These are phyloP conservation scores for Arabidopsis suecica DNA, from an alignment of 345 rosid species.

Conservation along the genomic window DNA sequence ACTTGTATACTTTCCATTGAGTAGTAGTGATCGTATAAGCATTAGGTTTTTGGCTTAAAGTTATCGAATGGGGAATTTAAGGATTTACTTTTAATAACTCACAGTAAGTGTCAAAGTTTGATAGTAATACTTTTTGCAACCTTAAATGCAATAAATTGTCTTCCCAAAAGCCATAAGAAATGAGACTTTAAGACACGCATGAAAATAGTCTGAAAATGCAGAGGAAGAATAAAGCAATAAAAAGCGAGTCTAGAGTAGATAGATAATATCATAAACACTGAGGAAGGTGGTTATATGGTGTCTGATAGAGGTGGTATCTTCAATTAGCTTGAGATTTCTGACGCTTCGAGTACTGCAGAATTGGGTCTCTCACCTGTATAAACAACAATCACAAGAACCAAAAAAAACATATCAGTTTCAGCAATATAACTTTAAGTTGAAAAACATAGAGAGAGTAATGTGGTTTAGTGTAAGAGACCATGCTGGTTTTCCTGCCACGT, in stretches of 20 bases:
- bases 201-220: neutral
- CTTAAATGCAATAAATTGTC: neutral
- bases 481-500: slow-evolving; percentile 83
- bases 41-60: neutral
- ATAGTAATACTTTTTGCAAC: neutral
- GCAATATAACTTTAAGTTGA: neutral
- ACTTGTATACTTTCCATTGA: slow-evolving; percentile 49
- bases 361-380: slow-evolving; percentile 91
- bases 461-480: slow-evolving; percentile 49
- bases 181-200: neutral
- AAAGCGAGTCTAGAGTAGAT: neutral
- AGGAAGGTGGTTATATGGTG: slow-evolving; percentile 20
- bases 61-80: neutral
- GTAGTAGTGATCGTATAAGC: neutral
- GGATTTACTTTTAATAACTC: neutral
- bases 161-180: slow-evolving; percentile 3
- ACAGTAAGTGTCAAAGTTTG: neutral
- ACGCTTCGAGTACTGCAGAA: slow-evolving; percentile 75
- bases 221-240: neutral
- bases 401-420: slow-evolving; percentile 8
- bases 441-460: neutral
- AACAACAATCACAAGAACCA: slow-evolving; percentile 1
- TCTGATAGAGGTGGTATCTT: slow-evolving; percentile 16
- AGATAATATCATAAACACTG: slow-evolving; percentile 21
- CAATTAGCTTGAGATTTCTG: slow-evolving; percentile 69